Base-by-base conservation (phyloP, 176 grass and related monocot genomes). In the Musa acuminata region DNA sequence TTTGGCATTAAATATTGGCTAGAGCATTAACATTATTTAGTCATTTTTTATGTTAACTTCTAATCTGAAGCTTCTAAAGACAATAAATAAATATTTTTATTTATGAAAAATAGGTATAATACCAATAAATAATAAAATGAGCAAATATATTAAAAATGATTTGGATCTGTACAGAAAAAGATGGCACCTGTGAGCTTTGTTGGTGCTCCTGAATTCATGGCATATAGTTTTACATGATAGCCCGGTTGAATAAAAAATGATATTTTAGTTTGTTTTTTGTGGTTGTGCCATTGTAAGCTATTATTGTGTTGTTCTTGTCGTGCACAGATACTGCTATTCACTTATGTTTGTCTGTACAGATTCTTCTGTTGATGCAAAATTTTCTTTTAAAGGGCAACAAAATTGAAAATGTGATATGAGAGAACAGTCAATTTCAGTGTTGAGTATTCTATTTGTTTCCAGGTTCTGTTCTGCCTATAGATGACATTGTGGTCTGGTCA, bases 401-500 rank as follows among this genome's bases (percentile, higher is more conserved):
- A 49, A 19, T 69, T 69, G 14, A 14, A 8, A 70, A n/a, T 50
- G 3, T 70, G 26, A 52, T 73, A 20, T 55, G 51, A 52, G 1
- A 25, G 23, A 24, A 3, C 11, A 27, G 8, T 8, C 12, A 16
- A 55, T 81, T 10, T 51, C n/a, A 62, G 35, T 43, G 35, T 43
- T 43, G 35, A 11, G 21, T 29, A 69, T 73, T 67, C 29, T 21
- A 75, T 73, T 53, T 57, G 25, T 72, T 64, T 80, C 53, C 80
- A 98, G 95, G 90, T 77, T 91, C 87, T 66, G 74, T 84, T 80
- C 80, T 98, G 80, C 95, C 90, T 52, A 91, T 98, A 23, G 86
- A 98, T 84, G 95, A 98, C 43, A 87, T 98, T 43, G 84, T 91
- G 63, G 79, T 75, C 53, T 83, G 79, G 88, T 81, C 90, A 84